Percentiles rank a stretch among this genome's conserved stretches.
These are phyloP conservation scores for Verbena officinalis DNA, from an alignment of 257 asterid species.

Conservation along the genomic window DNA sequence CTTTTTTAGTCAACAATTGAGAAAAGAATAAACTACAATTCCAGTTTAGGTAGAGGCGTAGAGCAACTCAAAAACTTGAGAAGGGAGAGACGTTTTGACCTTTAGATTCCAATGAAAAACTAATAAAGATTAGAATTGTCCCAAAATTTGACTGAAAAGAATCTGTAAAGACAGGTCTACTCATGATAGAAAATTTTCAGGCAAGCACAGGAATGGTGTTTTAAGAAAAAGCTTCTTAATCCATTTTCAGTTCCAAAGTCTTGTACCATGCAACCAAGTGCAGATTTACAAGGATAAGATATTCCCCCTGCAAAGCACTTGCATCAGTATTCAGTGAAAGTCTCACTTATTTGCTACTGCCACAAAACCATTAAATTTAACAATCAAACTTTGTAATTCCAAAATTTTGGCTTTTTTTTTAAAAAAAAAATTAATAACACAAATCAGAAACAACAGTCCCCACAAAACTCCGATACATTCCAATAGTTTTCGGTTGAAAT, in stretches of 20 bases:
- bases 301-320: slow-evolving; percentile 22
- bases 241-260: slow-evolving; percentile 22
- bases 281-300: slow-evolving; percentile 5
- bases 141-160: not conserved
- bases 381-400: slow-evolving; percentile 8
- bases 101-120: slow-evolving; percentile 4
- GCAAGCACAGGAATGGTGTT: not conserved
- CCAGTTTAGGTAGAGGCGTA: not conserved
- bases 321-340: slow-evolving; percentile 2
- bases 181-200: not conserved
- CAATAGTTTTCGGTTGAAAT: not conserved
- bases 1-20: not conserved
- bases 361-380: not conserved
- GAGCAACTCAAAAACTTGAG: not conserved
- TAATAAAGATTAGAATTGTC: not conserved
- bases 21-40: slow-evolving; percentile 12
- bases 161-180: not conserved
- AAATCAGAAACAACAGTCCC: slow-evolving; percentile 6
- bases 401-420: not conserved
- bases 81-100: not conserved
- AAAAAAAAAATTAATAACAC: not conserved
- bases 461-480: not conserved
- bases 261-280: slow-evolving; percentile 21
- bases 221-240: not conserved
- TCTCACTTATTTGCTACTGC: not conserved